Conservation (phyloP, 352 stramenopile species). For the Pythium coloratum region DNA sequence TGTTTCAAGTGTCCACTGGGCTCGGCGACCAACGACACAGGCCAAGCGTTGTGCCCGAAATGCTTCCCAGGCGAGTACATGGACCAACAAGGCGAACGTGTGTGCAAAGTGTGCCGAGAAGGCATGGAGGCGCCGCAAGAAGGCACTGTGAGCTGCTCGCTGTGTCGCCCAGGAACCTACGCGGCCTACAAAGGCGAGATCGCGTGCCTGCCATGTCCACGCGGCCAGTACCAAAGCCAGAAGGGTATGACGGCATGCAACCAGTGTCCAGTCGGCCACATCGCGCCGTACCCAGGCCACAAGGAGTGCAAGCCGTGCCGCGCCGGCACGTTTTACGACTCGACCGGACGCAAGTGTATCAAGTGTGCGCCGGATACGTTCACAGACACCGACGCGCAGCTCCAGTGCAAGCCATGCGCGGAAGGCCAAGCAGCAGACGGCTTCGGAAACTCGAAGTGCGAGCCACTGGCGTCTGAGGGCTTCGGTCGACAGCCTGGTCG, state of each 20-base stretch:
- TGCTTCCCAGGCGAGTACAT: conserved; percentile 49
- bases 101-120: conserved; percentile 40
- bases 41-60: conserved; percentile 33
- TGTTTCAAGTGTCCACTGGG: conserved; percentile 37
- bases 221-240: conserved; percentile 38
- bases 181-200: conserved; percentile 36
- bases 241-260: conserved; percentile 32
- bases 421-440: conserved; percentile 34
- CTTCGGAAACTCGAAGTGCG: conserved; percentile 32
- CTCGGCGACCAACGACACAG: conserved; percentile 30
- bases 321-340: conserved; percentile 43
- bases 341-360: conserved; percentile 26
- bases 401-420: conserved; percentile 34
- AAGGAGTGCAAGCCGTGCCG: conserved; percentile 38
- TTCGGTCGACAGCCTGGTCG: not conserved
- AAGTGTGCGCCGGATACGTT: conserved; percentile 42
- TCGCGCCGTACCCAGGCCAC: conserved; percentile 39
- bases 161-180: conserved; percentile 35
- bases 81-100: conserved; percentile 20
- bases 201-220: conserved; percentile 47
- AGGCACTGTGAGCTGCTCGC: conserved; percentile 18
- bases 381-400: conserved; percentile 22
- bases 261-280: conserved; percentile 38
- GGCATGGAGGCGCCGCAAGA: conserved; percentile 33
- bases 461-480: conserved; percentile 5